Conservation (phyloP, 768 basidiomycete genomes). For the Podaxis pistillaris region DNA sequence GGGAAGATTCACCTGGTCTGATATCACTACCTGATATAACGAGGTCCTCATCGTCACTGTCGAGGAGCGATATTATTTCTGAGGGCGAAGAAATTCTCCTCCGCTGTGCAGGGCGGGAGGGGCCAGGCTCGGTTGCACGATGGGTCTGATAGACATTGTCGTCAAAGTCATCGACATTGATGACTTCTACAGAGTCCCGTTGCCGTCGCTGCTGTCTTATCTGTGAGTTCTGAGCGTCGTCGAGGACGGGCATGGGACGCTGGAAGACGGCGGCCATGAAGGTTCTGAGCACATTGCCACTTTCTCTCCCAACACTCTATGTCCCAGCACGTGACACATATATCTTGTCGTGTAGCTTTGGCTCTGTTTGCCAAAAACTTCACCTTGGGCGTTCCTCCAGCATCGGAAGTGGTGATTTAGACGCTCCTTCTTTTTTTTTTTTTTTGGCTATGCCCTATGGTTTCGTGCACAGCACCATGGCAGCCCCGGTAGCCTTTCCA, state of each 20-base stretch:
- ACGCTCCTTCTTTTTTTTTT: not conserved
- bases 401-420: not conserved
- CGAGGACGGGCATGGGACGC: conserved; percentile 25
- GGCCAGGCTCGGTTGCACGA: conserved; percentile 7
- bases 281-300: conserved; percentile 12
- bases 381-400: not conserved
- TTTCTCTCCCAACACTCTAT: not conserved
- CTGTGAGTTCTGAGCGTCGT: conserved; percentile 17
- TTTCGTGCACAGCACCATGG: not conserved
- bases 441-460: not conserved
- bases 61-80: conserved; percentile 36
- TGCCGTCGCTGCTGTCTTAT: conserved; percentile 20
- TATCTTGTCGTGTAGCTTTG: conserved; percentile 15
- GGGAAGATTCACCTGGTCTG: conserved; percentile 16
- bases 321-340: conserved; percentile 15
- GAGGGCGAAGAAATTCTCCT: conserved; percentile 11
- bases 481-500: not conserved
- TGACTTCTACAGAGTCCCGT: conserved; percentile 36
- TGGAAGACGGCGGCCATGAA: conserved; percentile 32
- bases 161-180: conserved; percentile 41
- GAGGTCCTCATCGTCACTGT: conserved; percentile 26
- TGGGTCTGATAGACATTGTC: conserved; percentile 22
- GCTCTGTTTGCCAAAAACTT: conserved; percentile 11
- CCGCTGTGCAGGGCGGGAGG: conserved; percentile 18
- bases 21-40: conserved; percentile 13